phyloP scores from a whole-genome alignment of 139 green algal species.

The Micractinium conductrix region DNA sequence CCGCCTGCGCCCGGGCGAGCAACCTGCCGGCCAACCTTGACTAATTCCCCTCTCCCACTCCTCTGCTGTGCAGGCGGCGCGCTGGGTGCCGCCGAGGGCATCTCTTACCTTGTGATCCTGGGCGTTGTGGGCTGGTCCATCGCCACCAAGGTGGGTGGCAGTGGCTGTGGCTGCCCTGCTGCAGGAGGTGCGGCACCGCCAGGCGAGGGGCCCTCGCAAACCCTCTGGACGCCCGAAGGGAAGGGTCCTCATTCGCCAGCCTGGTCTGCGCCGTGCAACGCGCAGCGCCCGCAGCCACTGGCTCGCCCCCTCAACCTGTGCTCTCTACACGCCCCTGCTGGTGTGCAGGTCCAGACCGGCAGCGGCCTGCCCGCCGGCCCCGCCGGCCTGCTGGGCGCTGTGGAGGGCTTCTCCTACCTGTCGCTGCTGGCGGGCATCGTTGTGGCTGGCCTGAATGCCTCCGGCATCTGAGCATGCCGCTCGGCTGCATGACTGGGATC shows the following conservation, averaged over 20 bases:
- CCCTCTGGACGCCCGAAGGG: no score
- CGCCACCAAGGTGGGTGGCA: slow-evolving; percentile 66
- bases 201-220: no score
- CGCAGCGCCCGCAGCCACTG: no score
- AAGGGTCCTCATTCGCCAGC: no score
- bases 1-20: no score
- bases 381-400: slow-evolving; percentile 74
- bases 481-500: no score
- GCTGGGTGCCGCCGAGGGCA: slow-evolving; percentile 60
- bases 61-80: slow-evolving; percentile 52
- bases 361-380: slow-evolving; percentile 77
- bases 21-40: no score
- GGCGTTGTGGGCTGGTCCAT: slow-evolving; percentile 71
- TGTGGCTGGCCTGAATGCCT: slow-evolving; percentile 24
- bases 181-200: no score
- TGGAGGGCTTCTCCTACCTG: slow-evolving; percentile 49
- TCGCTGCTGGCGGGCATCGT: slow-evolving; percentile 36
- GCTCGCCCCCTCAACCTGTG: no score
- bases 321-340: not conserved
- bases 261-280: no score
- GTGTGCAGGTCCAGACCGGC: slow-evolving; percentile 55
- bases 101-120: slow-evolving; percentile 73
- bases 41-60: not conserved
- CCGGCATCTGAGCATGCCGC: not conserved
- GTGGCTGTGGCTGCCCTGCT: no score